Evolutionary conservation across 2,329 filamentous ascomycete species (phyloP).

Genomic region (Coleophoma crateriformis): DNA sequence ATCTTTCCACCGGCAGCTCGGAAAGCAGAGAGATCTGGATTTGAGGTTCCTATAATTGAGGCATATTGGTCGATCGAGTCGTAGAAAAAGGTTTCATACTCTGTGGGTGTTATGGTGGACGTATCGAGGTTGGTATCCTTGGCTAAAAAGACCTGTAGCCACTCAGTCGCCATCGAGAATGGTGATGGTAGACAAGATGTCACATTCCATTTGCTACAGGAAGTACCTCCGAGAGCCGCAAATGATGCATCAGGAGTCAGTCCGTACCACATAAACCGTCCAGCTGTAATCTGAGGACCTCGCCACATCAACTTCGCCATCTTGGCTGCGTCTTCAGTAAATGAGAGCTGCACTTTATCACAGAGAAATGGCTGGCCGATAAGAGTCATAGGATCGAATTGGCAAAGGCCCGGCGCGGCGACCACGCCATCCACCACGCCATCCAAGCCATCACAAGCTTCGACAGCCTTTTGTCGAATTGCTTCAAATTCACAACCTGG

Average conservation of each 20-base stretch:
- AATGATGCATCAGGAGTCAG: conserved; percentile 2
- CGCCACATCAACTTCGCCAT: conserved; percentile 4
- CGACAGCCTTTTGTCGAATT: conserved; percentile 2
- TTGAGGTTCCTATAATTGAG: conserved; percentile 1
- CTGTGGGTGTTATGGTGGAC: conserved; percentile 22
- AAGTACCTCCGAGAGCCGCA: not conserved
- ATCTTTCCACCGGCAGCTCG: conserved; percentile 2
- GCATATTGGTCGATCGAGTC: conserved; percentile 24
- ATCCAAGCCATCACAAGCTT: conserved; percentile 11
- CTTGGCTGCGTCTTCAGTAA: not conserved
- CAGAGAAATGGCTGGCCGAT: conserved; percentile 2
- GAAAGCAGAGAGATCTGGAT: conserved; percentile 3
- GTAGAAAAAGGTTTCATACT: conserved; percentile 19
- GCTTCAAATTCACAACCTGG: conserved; percentile 7
- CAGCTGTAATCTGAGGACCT: conserved; percentile 2
- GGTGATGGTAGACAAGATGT: conserved; percentile 15
- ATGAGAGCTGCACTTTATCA: not conserved
- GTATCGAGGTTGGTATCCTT: conserved; percentile 26
- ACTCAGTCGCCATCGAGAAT: conserved; percentile 26
- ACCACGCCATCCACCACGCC: conserved; percentile 12
- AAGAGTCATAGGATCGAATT: conserved; percentile 5
- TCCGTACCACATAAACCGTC: conserved; percentile 8
- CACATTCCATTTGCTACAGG: not conserved
- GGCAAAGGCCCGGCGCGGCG: conserved; percentile 3
- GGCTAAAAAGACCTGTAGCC: conserved; percentile 27